Percentiles rank a stretch among this genome's conserved stretches.
Conservation (phyloP, 306 rosid species). For the Gastrolobium villosum region DNA sequence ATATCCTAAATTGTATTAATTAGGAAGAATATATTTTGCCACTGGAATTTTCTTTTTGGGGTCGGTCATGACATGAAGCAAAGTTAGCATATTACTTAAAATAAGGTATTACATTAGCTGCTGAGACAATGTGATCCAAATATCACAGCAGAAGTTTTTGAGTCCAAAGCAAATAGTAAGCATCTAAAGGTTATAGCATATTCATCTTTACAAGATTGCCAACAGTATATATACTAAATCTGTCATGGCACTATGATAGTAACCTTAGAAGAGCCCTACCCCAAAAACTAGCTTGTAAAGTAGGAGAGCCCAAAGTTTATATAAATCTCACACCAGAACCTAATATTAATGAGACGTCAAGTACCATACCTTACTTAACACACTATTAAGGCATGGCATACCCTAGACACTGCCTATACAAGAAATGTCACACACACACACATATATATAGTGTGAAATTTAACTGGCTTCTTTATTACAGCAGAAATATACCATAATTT, state of each 20-base stretch:
- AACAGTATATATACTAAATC: not conserved
- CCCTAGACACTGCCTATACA: conserved; percentile 19
- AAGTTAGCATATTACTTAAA: not conserved
- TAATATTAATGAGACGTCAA: no score
- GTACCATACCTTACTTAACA: not conserved
- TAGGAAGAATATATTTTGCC: no score
- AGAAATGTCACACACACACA: not conserved
- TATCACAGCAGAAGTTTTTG: not conserved
- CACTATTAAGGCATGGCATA: not conserved
- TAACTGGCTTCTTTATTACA: conserved; percentile 11
- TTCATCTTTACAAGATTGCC: not conserved
- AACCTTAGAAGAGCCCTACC: no score
- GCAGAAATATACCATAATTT: not conserved
- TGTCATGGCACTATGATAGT: no score
- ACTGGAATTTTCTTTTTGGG: no score
- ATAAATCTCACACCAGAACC: no score
- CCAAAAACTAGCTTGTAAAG: no score
- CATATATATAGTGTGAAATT: not conserved
- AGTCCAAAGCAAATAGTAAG: not conserved
- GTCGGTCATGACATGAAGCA: not conserved
- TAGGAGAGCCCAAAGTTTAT: no score
- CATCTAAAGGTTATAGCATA: not conserved
- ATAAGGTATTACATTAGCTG: conserved; percentile 5
- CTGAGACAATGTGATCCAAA: conserved; percentile 17
- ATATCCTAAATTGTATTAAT: no score